Evolutionary conservation across 1,284 basidiomycete species (phyloP), one percentile per base, ranked within the genome.

Genomic region (Cutaneotrichosporon daszewskae): DNA sequence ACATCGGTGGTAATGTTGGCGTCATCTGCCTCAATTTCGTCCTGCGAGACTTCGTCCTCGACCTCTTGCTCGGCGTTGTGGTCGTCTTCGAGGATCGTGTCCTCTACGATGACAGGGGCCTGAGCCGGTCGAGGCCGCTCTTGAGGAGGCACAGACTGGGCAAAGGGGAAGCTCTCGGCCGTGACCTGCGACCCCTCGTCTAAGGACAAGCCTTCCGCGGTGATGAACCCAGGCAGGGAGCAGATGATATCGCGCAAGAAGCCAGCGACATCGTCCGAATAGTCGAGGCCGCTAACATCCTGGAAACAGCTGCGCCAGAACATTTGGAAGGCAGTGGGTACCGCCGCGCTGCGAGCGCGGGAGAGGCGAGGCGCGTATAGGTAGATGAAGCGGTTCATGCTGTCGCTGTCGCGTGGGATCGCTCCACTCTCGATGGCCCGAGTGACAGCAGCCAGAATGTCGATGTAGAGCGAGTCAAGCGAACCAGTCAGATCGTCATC

Each of bases 261-360:
- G 13, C 33, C 48, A 7, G 49, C 50, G 11, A 64, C 56, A 12
- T 60, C 51, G 28, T 59, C 56, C 8, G 62, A 57, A 32, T 58
- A 58, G 5, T 57, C 49, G 14, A 59, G 49, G 5, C 41, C 49
- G 2, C 43, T 27, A 14, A 57, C 45, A 5, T 22, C 33, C 19
- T 41, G 45, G 50, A 69, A 69, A 3, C 51, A 54, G 4, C 38
- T 40, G 14, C 40, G 35, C 64, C 64, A 71, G 51, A 71, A 62
- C 10, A 41, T 39, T 39, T 57, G 52, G 56, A 69, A 68, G 0
- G 62, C 54, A 3, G 44, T 17, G 1, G 56, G 57, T 2, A 66
- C 66, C 0, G 32, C 46, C 0, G 42, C 18, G 5, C 50, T 53
- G 12, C 26, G 27, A 3, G 58, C 62, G 14, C 43, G 53, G 0